Evolutionary conservation across 2,329 filamentous ascomycete genomes (phyloP), one percentile per base, ranked within the genome.

Genomic region (Sporothrix brunneoviolacea): DNA sequence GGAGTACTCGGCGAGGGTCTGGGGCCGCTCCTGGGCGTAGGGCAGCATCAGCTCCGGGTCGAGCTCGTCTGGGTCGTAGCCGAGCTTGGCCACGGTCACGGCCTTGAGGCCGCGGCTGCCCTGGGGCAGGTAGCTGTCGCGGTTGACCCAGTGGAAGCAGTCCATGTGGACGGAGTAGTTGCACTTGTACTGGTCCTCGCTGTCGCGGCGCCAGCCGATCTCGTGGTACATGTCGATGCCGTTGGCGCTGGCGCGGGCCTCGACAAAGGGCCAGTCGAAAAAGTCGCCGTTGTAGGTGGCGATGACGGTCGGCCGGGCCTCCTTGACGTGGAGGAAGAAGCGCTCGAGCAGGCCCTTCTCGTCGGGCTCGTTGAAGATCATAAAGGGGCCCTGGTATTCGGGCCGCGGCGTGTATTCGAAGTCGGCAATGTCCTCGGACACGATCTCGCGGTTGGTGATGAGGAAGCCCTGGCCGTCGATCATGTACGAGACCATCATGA

Each of bases 401-500:
- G 93, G 90, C 63, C 88, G 96, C 0, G 93, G 94, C 0, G 93
- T 98, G 66, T 98, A 98, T 62, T 98, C 94, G 62, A 98, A 98
- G 65, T 98, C 93, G 51, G 84, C 78, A 65, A 98, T 98, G 62
- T 98, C 91, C 67, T 98, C 91, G 0, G 91, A 95, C 9, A 98
- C 90, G 54, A 98, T 95, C 64, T 97, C 91, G 61, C 94, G 83
- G 64, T 98, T 98, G 5, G 93, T 98, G 67, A 98, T 97, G 32
- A 98, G 75, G 60, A 97, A 98, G 4, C 93, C 93, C 68, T 95
- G 91, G 0, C 93, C 94, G 60, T 98, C 93, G 61, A 98, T 97
- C 94, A 98, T 98, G 73, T 98, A 98, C 28, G 94, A 98, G 66
- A 98, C 91, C 93, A 98, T 98, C 91, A 98, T 98, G 63, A 98